These are phyloP conservation scores for Fonticula alba DNA, from an alignment of 78 protist species.

Conservation along the genomic window DNA sequence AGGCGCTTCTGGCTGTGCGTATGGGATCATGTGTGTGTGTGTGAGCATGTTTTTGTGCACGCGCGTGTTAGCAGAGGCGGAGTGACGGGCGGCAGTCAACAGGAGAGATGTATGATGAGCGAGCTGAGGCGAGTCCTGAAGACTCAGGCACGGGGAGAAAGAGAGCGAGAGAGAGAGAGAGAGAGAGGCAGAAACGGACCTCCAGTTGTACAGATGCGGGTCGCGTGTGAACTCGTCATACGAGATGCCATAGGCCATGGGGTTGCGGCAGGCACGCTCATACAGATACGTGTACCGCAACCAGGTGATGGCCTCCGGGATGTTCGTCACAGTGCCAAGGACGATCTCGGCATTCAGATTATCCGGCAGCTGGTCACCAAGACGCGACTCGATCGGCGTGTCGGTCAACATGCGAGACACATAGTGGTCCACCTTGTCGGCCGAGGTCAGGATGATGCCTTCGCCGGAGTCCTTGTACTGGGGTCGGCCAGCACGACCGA, in stretches of 20 bases:
- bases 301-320: slow-evolving; percentile 72
- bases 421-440: slow-evolving; percentile 25
- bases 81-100: too few species aligned
- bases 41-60: too few species aligned
- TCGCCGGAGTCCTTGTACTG: slow-evolving; percentile 87
- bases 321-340: slow-evolving; percentile 80
- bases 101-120: too few species aligned
- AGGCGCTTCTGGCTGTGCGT: slow-evolving; percentile 21
- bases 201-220: background rate
- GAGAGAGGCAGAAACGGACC: too few species aligned
- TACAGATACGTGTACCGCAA: slow-evolving; percentile 78
- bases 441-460: slow-evolving; percentile 78
- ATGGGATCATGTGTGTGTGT: too few species aligned
- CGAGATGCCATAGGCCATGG: slow-evolving; percentile 70
- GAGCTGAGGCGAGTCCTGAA: too few species aligned
- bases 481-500: slow-evolving; percentile 98
- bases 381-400: slow-evolving; percentile 71
- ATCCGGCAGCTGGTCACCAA: slow-evolving; percentile 39
- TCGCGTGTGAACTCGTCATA: slow-evolving; percentile 2
- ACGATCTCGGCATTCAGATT: slow-evolving; percentile 92
- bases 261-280: slow-evolving; percentile 78
- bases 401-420: background rate
- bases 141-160: too few species aligned
- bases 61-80: too few species aligned
- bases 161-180: too few species aligned